Percentiles rank a stretch among this genome's conserved stretches.
Conservation (phyloP, 441 rosid species). For the Manihot esculenta region DNA sequence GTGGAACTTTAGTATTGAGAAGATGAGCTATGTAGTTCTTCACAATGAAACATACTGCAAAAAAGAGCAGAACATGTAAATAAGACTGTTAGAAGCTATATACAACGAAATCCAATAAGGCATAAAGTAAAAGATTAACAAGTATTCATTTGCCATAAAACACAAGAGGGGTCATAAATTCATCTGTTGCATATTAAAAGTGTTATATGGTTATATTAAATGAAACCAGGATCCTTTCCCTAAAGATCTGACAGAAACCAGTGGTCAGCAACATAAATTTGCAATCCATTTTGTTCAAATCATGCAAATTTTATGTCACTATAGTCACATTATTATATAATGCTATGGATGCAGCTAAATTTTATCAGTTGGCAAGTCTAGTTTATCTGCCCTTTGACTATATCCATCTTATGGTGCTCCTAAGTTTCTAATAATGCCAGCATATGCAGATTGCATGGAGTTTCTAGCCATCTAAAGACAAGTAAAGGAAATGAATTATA, state of each 20-base stretch:
- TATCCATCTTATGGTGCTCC: not conserved
- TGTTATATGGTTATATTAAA: not conserved
- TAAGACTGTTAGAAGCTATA: conserved; percentile 16
- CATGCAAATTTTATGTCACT: not conserved
- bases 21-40: conserved; percentile 86
- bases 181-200: not conserved
- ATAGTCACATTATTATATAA: too few relatives aligned
- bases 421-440: not conserved
- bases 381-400: not conserved
- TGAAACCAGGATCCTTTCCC: not conserved
- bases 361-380: not conserved
- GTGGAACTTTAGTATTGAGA: conserved; percentile 70
- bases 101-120: not conserved
- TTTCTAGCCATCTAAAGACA: not conserved
- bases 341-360: not conserved
- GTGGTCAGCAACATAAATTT: not conserved
- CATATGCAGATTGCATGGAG: not conserved
- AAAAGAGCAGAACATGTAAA: conserved; percentile 18
- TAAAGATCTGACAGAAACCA: not conserved
- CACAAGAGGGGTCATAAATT: not conserved
- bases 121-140: not conserved
- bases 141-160: not conserved
- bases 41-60: conserved; percentile 82
- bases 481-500: not conserved
- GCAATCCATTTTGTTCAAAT: not conserved